Percentiles rank a stretch among this genome's conserved stretches.
Evolutionary conservation across 331 rosid genomes (phyloP).

Genomic region (Prunus yedoensis): DNA sequence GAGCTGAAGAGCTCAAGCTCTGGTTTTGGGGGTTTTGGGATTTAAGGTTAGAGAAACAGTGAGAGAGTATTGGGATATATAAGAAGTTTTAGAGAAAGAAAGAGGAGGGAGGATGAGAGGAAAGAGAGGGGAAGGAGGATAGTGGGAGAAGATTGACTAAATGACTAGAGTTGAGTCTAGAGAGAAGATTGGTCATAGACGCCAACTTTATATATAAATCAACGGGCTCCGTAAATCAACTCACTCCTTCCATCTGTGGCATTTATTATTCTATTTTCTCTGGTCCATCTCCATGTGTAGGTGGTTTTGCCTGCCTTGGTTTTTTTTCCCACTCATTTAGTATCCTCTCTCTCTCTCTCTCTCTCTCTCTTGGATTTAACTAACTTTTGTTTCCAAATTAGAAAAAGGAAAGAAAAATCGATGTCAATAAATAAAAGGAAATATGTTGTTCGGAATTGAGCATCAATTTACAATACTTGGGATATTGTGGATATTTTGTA

Average conservation of each 20-base stretch:
- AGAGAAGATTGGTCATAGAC: conserved; percentile 8
- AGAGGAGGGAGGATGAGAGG: conserved; percentile 3
- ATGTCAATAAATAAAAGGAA: background rate
- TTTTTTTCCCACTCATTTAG: background rate
- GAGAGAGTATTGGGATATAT: conserved; percentile 9
- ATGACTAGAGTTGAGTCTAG: background rate
- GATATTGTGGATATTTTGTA: background rate
- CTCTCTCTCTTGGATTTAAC: background rate
- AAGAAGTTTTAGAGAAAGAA: background rate
- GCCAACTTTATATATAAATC: conserved; percentile 2
- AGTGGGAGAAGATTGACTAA: conserved; percentile 17
- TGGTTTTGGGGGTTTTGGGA: background rate
- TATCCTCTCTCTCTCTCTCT: background rate
- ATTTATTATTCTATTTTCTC: conserved; percentile 6
- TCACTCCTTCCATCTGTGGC: background rate
- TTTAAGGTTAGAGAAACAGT: conserved; percentile 25
- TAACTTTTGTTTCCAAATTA: background rate
- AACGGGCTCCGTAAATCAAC: background rate
- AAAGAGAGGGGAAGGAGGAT: conserved; percentile 28
- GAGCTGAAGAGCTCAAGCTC: background rate
- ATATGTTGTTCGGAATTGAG: no score
- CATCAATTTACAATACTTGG: background rate
- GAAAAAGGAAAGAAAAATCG: background rate
- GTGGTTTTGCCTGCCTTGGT: background rate
- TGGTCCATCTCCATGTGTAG: background rate